Percentiles rank a stretch among this genome's conserved stretches.
These are phyloP conservation scores for Apiotrichum akiyoshidainum DNA, from an alignment of 1,284 basidiomycete genomes.

Conservation along the genomic window DNA sequence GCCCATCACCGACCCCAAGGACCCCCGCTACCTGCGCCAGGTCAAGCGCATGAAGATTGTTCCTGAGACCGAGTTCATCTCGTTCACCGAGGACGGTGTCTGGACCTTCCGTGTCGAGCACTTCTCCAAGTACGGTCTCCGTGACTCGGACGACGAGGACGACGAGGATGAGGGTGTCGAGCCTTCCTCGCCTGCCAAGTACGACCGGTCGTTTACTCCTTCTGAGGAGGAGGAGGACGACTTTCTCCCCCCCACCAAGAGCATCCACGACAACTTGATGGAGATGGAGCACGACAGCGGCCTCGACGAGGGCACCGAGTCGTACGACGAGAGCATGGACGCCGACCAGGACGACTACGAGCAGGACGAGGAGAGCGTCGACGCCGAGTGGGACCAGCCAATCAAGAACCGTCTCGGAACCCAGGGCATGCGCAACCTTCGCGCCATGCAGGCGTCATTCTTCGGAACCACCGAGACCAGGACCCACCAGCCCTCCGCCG, in stretches of 20 bases:
- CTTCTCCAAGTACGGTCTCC: slow-evolving; percentile 59
- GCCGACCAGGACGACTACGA: slow-evolving; percentile 37
- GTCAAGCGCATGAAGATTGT: slow-evolving; percentile 79
- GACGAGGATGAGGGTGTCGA: slow-evolving; percentile 24
- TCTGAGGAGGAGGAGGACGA: slow-evolving; percentile 32
- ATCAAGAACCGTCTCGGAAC: slow-evolving; percentile 56
- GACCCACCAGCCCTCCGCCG: background rate
- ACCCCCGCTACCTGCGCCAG: slow-evolving; percentile 72
- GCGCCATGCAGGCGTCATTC: slow-evolving; percentile 85
- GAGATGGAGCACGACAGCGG: slow-evolving; percentile 29
- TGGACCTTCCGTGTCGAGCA: slow-evolving; percentile 95
- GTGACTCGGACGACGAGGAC: slow-evolving; percentile 40
- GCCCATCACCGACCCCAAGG: slow-evolving; percentile 76
- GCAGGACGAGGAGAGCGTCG: slow-evolving; percentile 18
- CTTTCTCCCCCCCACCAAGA: slow-evolving; percentile 40
- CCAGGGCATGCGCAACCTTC: slow-evolving; percentile 71
- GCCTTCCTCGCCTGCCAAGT: slow-evolving; percentile 14
- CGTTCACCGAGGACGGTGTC: slow-evolving; percentile 72
- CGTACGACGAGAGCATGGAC: slow-evolving; percentile 17
- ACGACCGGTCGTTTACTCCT: background rate
- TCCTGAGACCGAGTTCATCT: slow-evolving; percentile 79
- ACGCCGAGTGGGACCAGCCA: slow-evolving; percentile 27
- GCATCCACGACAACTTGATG: slow-evolving; percentile 30
- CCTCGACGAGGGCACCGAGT: slow-evolving; percentile 23
- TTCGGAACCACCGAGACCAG: slow-evolving; percentile 57